These are phyloP conservation scores for Seiridium unicorne DNA, from an alignment of 2,329 filamentous ascomycete species.

Conservation along the genomic window DNA sequence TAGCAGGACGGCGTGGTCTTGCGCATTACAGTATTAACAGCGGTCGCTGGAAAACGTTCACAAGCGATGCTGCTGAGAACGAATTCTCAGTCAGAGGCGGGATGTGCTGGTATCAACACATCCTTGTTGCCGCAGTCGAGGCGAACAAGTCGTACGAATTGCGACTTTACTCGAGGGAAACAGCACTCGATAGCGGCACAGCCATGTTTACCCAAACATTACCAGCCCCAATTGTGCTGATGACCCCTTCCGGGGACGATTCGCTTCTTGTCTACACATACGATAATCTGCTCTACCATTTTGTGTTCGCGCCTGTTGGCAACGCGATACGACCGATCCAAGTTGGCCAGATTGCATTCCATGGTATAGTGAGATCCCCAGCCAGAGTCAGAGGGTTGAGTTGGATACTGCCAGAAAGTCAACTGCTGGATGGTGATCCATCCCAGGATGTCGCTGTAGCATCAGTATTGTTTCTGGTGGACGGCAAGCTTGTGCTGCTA, in stretches of 20 bases:
- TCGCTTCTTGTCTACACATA: constrained; percentile 96
- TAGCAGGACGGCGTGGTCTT: constrained; percentile 89
- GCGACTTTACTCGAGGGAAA: constrained; percentile 89
- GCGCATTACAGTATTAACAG: constrained; percentile 96
- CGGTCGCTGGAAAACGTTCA: constrained; percentile 93
- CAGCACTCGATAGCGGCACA: constrained; percentile 69
- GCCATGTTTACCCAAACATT: constrained; percentile 76
- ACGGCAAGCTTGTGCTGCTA: constrained; percentile 90
- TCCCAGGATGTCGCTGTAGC: constrained; percentile 93
- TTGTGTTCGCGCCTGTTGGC: constrained; percentile 75
- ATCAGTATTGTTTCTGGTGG: constrained; percentile 92
- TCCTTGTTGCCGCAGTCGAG: constrained; percentile 91
- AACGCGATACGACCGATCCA: constrained; percentile 75
- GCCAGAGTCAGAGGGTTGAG: constrained; percentile 89
- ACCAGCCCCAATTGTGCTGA: constrained; percentile 82
- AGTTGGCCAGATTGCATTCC: constrained; percentile 96
- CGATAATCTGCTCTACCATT: constrained; percentile 94
- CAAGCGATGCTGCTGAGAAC: constrained; percentile 76
- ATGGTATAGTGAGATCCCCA: constrained; percentile 92
- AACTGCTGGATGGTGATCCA: constrained; percentile 86
- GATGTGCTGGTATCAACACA: constrained; percentile 98
- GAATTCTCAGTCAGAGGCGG: constrained; percentile 91
- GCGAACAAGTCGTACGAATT: constrained; percentile 78
- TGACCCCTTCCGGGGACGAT: constrained; percentile 87
- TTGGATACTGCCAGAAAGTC: constrained; percentile 91